phyloP scores from a whole-genome alignment of 768 basidiomycete genomes.

The Chalciporus pseudorubinellus region DNA sequence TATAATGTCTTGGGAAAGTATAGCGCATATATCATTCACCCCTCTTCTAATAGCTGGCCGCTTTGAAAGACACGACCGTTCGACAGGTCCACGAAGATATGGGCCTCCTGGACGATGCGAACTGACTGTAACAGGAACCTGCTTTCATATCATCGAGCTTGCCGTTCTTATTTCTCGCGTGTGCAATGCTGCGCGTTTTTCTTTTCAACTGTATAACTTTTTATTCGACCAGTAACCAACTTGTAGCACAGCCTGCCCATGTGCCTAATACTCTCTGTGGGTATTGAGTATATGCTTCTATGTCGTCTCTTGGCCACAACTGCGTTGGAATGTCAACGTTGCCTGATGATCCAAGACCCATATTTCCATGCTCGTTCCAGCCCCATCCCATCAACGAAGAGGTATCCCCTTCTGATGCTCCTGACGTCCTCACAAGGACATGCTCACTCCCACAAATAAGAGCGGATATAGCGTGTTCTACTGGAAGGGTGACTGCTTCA shows the following conservation, averaged over 20 bases:
- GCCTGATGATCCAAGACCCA: constrained; percentile 62
- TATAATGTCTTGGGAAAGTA: constrained; percentile 29
- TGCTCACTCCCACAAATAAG: constrained; percentile 87
- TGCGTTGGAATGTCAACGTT: constrained; percentile 51
- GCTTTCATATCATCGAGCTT: neutral
- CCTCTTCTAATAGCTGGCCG: constrained; percentile 56
- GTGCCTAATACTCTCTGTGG: constrained; percentile 17
- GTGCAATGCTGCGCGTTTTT: too few relatives aligned
- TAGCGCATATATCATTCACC: constrained; percentile 12
- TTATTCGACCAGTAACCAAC: constrained; percentile 31
- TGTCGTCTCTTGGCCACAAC: constrained; percentile 47
- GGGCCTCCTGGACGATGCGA: constrained; percentile 56
- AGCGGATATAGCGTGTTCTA: constrained; percentile 24
- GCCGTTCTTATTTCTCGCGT: neutral
- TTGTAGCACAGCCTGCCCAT: constrained; percentile 35
- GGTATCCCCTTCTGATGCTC: constrained; percentile 25
- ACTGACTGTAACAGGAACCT: constrained; percentile 7
- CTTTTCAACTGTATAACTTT: neutral
- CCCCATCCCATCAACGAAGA: constrained; percentile 79
- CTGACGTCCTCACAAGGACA: constrained; percentile 45
- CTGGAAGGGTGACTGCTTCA: constrained; percentile 21
- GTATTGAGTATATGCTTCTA: constrained; percentile 3
- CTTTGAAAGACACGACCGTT: constrained; percentile 65
- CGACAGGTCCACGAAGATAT: constrained; percentile 73
- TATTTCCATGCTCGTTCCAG: constrained; percentile 98